Conservation (phyloP, 768 basidiomycete species). For the Tephrocybe sp. region DNA sequence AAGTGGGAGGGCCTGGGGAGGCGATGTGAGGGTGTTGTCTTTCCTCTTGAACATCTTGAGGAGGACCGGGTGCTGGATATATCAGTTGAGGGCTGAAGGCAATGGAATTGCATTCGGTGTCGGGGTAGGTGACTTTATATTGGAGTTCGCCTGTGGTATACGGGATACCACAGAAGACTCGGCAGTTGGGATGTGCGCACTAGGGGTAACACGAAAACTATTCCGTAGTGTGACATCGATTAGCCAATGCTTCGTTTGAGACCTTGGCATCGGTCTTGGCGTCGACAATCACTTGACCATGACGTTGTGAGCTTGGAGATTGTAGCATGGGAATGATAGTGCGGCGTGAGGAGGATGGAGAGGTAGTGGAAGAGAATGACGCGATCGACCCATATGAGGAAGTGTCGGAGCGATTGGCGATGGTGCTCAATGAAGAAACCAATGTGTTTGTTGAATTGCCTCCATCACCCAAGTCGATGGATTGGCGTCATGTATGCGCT, state of each 20-base stretch:
- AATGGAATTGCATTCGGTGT: constrained; percentile 13
- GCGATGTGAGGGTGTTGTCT: constrained; percentile 9
- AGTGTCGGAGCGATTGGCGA: constrained; percentile 58
- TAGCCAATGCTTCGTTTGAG: constrained; percentile 64
- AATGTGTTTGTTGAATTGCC: constrained; percentile 17
- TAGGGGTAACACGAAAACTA: constrained; percentile 22
- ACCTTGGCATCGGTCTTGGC: constrained; percentile 88
- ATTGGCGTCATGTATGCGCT: constrained; percentile 43
- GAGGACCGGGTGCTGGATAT: constrained; percentile 6
- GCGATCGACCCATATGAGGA: constrained; percentile 39
- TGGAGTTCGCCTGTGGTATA: constrained; percentile 2
- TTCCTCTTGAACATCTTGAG: constrained; percentile 63
- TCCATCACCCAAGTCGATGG: constrained; percentile 36
- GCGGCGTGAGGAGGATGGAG: constrained; percentile 51
- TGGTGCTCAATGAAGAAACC: constrained; percentile 36
- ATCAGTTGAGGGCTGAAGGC: neutral
- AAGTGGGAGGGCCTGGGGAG: constrained; percentile 25
- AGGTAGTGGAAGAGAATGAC: constrained; percentile 35
- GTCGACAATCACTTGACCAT: constrained; percentile 84
- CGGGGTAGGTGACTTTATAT: constrained; percentile 3
- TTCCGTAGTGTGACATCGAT: constrained; percentile 48
- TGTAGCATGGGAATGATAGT: constrained; percentile 85
- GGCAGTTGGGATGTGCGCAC: constrained; percentile 12
- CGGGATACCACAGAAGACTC: constrained; percentile 19
- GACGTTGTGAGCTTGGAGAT: constrained; percentile 84